These are phyloP conservation scores for Cryphonectria nitschkei DNA, from an alignment of 2,329 filamentous ascomycete genomes.

Conservation along the genomic window DNA sequence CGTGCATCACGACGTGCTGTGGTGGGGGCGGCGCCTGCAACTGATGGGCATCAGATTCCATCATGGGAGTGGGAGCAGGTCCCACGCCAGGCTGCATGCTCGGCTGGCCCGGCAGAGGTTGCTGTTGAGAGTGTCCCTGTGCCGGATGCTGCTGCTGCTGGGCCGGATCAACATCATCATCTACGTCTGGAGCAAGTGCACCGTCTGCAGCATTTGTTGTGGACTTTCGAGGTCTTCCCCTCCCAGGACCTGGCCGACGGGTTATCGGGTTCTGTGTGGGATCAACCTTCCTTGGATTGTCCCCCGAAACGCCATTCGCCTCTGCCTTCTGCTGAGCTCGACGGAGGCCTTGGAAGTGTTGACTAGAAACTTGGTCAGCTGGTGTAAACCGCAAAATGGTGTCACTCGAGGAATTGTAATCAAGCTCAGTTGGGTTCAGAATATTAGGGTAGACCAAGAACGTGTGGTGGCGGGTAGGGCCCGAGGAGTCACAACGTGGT, in stretches of 20 bases:
- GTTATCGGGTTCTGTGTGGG: conserved; percentile 62
- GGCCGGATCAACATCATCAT: conserved; percentile 14
- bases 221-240: conserved; percentile 56
- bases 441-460: not conserved
- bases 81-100: conserved; percentile 28
- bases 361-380: conserved; percentile 44
- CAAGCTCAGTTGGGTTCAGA: not conserved
- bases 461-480: not conserved
- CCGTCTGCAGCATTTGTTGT: conserved; percentile 35
- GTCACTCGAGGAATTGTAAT: not conserved
- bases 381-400: not conserved
- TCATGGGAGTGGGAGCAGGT: conserved; percentile 26
- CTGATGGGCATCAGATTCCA: conserved; percentile 30
- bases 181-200: conserved; percentile 1
- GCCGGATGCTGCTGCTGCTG: conserved; percentile 21
- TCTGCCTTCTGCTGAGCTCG: conserved; percentile 59
- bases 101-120: conserved; percentile 28
- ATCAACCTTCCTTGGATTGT: conserved; percentile 48
- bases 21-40: conserved; percentile 32
- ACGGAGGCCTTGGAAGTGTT: conserved; percentile 64
- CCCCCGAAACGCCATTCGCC: conserved; percentile 39
- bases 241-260: conserved; percentile 61
- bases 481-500: not conserved
- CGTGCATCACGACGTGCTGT: conserved; percentile 37
- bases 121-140: conserved; percentile 11